Base-by-base conservation (phyloP, 1,284 basidiomycete species). In the Tilletia walkeri region DNA sequence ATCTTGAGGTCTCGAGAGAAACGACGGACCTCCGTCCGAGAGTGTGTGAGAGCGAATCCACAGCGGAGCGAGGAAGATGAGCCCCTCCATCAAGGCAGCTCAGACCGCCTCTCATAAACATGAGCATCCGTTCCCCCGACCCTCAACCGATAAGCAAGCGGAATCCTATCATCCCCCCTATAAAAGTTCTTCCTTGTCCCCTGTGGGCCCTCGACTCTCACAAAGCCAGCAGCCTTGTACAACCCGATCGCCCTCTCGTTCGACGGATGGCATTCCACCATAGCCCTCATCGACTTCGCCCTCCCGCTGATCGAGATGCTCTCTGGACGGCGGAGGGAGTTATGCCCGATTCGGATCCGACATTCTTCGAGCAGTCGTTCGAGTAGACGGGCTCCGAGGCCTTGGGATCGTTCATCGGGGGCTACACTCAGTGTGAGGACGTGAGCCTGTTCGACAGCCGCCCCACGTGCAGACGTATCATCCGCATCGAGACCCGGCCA, bases 41-140 rank as follows among this genome's bases (percentile, higher is more conserved):
- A 30, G 24, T 30, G 24, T 30, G 24, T 2, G 24, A 30, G 24
- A 30, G 24, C 24, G 24, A 30, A 30, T 30, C 24, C 24, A 30
- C 24, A 30, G 24, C 24, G 24, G 24, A 30, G 24, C 24, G 24
- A 30, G 24, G 24, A 30, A 30, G 24, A 30, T 30, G 24, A 30
- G 24, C 24, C 24, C 24, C 24, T 30, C 30, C 59, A 5, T 36
- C 59, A 61, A 16, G 65, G 65, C 65, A 66, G 30, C 12, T 67
- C 41, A 7, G 50, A 54, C 10, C 18, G 12, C 34, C 48, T 20
- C 67, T 81, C 72, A 47, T 78, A 45, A 10, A 78, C 59, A 71
- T 74, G 72, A 34, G 77, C 79, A 53, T 81, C 79, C 9, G 73
- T 76, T 2, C 79, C 79, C 5, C 79, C 79, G 4, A 63, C 45